Evolutionary conservation across 2,329 filamentous ascomycete species (phyloP).

Genomic region (Periconia sp.): DNA sequence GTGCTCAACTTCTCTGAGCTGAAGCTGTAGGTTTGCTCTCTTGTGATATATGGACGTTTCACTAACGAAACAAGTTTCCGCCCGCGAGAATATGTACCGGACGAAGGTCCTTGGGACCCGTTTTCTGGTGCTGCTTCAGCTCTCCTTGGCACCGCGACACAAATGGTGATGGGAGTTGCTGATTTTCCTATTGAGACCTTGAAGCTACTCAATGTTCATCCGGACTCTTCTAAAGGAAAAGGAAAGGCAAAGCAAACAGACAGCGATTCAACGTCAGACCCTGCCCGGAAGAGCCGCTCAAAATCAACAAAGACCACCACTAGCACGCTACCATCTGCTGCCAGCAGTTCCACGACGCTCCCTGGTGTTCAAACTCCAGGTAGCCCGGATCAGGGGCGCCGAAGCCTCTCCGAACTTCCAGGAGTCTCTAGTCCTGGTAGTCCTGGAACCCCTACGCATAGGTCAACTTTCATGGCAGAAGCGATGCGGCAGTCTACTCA

Average conservation of each 20-base stretch:
- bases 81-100: slow-evolving; percentile 46
- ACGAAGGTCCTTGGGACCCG: slow-evolving; percentile 49
- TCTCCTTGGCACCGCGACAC: slow-evolving; percentile 80
- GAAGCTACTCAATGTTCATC: slow-evolving; percentile 54
- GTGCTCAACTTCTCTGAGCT: slow-evolving; percentile 44
- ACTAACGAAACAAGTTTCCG: slow-evolving; percentile 38
- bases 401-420: background rate
- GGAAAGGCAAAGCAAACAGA: slow-evolving; percentile 19
- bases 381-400: background rate
- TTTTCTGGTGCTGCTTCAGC: slow-evolving; percentile 68
- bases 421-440: slow-evolving; percentile 4
- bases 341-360: slow-evolving; percentile 27
- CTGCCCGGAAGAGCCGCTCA: slow-evolving; percentile 18
- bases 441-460: slow-evolving; percentile 15
- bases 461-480: slow-evolving; percentile 39
- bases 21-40: slow-evolving; percentile 38
- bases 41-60: background rate
- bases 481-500: slow-evolving; percentile 38
- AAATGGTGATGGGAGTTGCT: slow-evolving; percentile 80
- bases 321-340: slow-evolving; percentile 16
- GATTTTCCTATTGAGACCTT: slow-evolving; percentile 68
- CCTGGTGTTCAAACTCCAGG: slow-evolving; percentile 17
- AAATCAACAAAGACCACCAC: slow-evolving; percentile 19
- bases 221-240: slow-evolving; percentile 41
- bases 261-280: slow-evolving; percentile 13